These are phyloP conservation scores for Wolfiporia cocos DNA, from an alignment of 1,284 basidiomycete genomes.

Conservation along the genomic window DNA sequence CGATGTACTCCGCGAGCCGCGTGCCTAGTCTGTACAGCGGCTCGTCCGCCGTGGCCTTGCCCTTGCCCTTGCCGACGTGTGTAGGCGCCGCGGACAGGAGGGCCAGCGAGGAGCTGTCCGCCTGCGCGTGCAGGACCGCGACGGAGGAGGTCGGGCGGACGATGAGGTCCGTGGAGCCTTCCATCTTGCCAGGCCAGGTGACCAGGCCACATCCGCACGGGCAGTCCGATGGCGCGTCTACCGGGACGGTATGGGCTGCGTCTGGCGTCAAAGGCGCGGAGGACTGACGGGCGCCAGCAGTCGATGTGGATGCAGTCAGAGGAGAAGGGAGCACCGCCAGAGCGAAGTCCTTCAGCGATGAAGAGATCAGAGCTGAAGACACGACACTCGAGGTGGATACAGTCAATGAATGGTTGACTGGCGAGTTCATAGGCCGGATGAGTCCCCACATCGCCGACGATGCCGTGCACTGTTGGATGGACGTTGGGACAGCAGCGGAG, in stretches of 20 bases:
- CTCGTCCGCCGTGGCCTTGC: conserved; percentile 18
- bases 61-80: conserved; percentile 19
- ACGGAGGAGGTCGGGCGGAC: conserved; percentile 29
- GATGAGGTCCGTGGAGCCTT: conserved; percentile 32
- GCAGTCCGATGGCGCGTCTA: conserved; percentile 20
- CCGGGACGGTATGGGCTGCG: conserved; percentile 5
- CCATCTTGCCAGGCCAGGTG: conserved; percentile 28
- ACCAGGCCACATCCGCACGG: conserved; percentile 25
- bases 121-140: conserved; percentile 18
- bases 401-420: conserved; percentile 19
- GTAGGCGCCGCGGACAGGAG: conserved; percentile 15
- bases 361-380: conserved; percentile 31
- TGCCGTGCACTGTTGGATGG: conserved; percentile 1
- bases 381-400: conserved; percentile 32
- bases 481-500: conserved; percentile 13
- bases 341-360: conserved; percentile 48
- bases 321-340: conserved; percentile 47
- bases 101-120: conserved; percentile 20
- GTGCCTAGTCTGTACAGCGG: conserved; percentile 34
- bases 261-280: conserved; percentile 11
- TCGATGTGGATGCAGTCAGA: conserved; percentile 28
- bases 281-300: neutral
- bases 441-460: conserved; percentile 9
- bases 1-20: conserved; percentile 43
- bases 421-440: conserved; percentile 9